Base-by-base conservation (phyloP, 768 basidiomycete genomes). In the Pilatotrama ljubarskyi region DNA sequence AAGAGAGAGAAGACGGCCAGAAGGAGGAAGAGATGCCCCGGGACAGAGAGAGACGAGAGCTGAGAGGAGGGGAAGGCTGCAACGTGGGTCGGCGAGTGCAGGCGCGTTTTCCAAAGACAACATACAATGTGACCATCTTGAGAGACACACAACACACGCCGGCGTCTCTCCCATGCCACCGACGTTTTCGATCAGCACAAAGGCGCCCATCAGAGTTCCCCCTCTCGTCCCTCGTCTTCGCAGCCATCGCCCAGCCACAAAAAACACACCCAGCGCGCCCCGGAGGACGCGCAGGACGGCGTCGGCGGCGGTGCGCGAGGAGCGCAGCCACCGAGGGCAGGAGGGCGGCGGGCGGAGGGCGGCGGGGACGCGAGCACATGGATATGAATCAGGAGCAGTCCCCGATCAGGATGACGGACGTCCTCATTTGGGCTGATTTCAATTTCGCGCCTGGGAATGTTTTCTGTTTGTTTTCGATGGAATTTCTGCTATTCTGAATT, bases 381-480 rank as follows among this genome's bases (percentile, higher is more conserved):
- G 65, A 63, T 51, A 55, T 53, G 51, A 64, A 61, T 66, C 66
- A 65, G 62, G 61, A 62, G 53, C 36, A 14, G 26, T 43, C 32
- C 66, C 64, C 25, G 55, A 64, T 63, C 37, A 36, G 63, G 66
- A 24, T 50, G 62, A 54, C 59, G 60, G 55, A 36, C 36, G 47
- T 25, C 58, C 64, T 57, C 48, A 50, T 61, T 63, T 61, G 60
- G 61, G 15, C 35, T 41, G 51, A 67, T 62, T 64, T 64, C 58
- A 63, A 56, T 66, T 61, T 66, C 49, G 59, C 57, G 61, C 63
- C 66, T 69, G 68, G 68, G 66, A 69, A 69, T 66, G 60, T 63
- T 64, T 65, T 66, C 51, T 64, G 66, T 66, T 68, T 69, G 68
- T 71, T 71, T 71, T 71, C 65, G 63, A 63, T 63, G 67, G 65